Evolutionary conservation across 345 rosid genomes (phyloP).

Genomic region (Salix udensis): DNA sequence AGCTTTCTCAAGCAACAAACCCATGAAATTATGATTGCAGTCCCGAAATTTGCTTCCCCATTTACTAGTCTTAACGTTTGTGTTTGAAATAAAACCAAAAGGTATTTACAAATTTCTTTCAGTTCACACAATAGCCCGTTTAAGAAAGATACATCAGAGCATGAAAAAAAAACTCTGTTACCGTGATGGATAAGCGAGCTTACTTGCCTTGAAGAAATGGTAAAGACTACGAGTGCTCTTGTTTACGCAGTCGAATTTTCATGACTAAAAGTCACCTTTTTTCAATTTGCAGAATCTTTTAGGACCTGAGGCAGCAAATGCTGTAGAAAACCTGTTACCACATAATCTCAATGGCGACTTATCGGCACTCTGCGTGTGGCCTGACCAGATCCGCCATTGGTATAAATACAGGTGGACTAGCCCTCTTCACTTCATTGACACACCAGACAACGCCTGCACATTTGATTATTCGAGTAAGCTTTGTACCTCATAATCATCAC

Average conservation of each 20-base stretch:
- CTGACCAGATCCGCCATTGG: constrained; percentile 80
- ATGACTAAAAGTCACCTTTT: background rate
- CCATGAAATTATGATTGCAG: too few relatives aligned
- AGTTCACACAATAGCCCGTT: too few relatives aligned
- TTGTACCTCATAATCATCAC: background rate
- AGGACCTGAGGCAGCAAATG: constrained; percentile 67
- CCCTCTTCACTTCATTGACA: constrained; percentile 73
- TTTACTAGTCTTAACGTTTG: too few relatives aligned
- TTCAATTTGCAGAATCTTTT: constrained; percentile 47
- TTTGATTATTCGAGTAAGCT: constrained; percentile 49
- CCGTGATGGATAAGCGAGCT: background rate
- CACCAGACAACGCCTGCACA: constrained; percentile 59
- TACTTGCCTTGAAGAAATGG: too few relatives aligned
- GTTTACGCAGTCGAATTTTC: background rate
- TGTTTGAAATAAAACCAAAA: too few relatives aligned
- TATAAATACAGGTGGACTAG: constrained; percentile 67
- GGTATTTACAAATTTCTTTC: too few relatives aligned
- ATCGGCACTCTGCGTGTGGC: constrained; percentile 63
- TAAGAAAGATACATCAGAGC: too few relatives aligned
- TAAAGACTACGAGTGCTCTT: too few relatives aligned
- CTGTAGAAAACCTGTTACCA: constrained; percentile 53
- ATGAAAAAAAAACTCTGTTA: too few relatives aligned
- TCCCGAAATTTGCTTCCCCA: too few relatives aligned
- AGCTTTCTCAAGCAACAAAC: too few relatives aligned
- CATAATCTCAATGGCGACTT: constrained; percentile 46